Evolutionary conservation across 306 rosid species (phyloP).

Genomic region (Crotalaria pallida): DNA sequence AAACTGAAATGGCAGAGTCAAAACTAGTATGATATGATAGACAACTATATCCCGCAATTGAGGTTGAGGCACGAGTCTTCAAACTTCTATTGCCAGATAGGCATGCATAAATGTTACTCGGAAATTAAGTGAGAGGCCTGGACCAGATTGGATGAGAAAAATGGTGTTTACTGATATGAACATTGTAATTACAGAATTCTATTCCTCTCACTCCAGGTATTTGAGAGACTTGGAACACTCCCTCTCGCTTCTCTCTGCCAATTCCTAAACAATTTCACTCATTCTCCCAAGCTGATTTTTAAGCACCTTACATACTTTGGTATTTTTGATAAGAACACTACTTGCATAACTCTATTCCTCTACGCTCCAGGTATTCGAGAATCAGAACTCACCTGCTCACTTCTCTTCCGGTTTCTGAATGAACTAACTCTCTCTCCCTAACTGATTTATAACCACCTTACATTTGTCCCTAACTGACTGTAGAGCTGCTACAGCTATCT

Average conservation of each 20-base stretch:
- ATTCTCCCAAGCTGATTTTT: not conserved
- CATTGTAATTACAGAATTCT: not conserved
- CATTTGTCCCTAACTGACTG: not conserved
- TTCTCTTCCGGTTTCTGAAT: not conserved
- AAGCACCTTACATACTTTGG: not conserved
- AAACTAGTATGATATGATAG: not conserved
- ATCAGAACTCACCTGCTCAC: not conserved
- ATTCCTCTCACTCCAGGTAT: not conserved
- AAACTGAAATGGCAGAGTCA: not conserved
- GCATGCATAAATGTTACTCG: slow-evolving; percentile 1
- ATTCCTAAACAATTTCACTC: not conserved
- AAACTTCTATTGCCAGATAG: not conserved
- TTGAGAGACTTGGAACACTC: not conserved
- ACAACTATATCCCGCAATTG: not conserved
- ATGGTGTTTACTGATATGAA: not conserved
- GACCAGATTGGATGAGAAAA: not conserved
- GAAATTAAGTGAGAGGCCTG: not conserved
- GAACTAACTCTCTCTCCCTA: not conserved
- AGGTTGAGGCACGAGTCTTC: not conserved
- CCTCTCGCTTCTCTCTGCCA: not conserved
- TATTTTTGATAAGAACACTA: not conserved
- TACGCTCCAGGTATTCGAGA: not conserved
- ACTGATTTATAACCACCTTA: not conserved
- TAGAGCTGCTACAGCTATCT: not conserved
- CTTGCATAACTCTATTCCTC: not conserved